Conservation (phyloP, 345 rosid genomes). For the Acer saccharum region DNA sequence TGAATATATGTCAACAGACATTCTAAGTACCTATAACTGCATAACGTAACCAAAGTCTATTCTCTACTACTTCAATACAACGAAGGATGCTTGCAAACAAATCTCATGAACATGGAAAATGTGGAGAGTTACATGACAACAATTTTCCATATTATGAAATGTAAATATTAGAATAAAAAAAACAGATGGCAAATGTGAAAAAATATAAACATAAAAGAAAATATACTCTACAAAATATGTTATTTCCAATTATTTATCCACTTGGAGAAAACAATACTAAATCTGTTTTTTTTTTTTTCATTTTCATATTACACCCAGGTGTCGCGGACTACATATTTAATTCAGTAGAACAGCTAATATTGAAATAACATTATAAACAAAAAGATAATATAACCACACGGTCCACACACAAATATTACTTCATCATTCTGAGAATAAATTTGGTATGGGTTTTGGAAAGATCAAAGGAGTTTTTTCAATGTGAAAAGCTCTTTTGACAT, state of each 20-base stretch:
- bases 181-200: neutral
- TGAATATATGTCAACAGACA: slow-evolving; percentile 17
- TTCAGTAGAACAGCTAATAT: neutral
- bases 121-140: neutral
- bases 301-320: neutral
- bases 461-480: too few species aligned
- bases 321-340: too few species aligned
- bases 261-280: neutral
- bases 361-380: neutral
- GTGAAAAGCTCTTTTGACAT: too few species aligned
- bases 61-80: neutral
- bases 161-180: neutral
- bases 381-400: too few species aligned
- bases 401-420: too few species aligned
- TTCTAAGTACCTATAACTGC: neutral
- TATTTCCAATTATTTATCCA: neutral
- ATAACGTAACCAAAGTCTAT: neutral
- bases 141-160: neutral
- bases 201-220: neutral
- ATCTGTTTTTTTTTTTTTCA: neutral
- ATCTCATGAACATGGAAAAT: neutral
- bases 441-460: too few species aligned
- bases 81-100: neutral
- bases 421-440: too few species aligned
- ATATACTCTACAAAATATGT: neutral